Evolutionary conservation across 2,329 filamentous ascomycete species (phyloP).

Genomic region (Alternaria arbusti): DNA sequence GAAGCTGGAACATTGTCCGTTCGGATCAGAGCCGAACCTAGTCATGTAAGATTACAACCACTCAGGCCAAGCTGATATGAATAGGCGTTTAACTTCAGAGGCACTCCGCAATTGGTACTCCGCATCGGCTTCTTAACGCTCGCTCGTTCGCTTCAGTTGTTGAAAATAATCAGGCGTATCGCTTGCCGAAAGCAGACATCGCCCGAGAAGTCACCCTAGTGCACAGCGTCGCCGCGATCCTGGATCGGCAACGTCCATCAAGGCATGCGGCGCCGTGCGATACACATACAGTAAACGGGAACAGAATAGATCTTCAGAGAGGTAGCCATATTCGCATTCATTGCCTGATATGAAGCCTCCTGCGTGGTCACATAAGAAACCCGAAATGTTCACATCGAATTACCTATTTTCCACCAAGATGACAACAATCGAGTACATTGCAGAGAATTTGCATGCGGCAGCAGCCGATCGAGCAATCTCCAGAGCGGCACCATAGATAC

Average conservation of each 20-base stretch:
- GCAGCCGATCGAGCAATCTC: conserved; percentile 7
- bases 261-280: not conserved
- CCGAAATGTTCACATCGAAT: not conserved
- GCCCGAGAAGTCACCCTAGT: conserved; percentile 4
- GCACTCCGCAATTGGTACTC: conserved; percentile 23
- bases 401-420: not conserved
- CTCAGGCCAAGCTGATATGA: conserved; percentile 11
- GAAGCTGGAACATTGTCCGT: conserved; percentile 24
- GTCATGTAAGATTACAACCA: conserved; percentile 11
- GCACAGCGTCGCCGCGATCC: conserved; percentile 1
- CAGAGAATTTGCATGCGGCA: conserved; percentile 18
- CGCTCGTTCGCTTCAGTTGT: conserved; percentile 13
- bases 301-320: conserved; percentile 1
- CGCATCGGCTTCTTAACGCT: conserved; percentile 7
- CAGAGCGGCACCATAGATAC: conserved; percentile 9
- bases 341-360: not conserved
- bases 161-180: not conserved
- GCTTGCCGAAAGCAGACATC: conserved; percentile 8
- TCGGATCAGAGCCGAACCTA: conserved; percentile 33
- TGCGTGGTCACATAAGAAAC: not conserved
- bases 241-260: not conserved
- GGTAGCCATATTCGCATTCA: conserved; percentile 1
- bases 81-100: conserved; percentile 35
- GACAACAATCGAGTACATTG: conserved; percentile 3
- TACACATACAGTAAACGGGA: conserved; percentile 4